Percentiles rank a stretch among this genome's conserved stretches.
phyloP scores from a whole-genome alignment of 805 yeast species.

The Torulaspora gathmanii region DNA sequence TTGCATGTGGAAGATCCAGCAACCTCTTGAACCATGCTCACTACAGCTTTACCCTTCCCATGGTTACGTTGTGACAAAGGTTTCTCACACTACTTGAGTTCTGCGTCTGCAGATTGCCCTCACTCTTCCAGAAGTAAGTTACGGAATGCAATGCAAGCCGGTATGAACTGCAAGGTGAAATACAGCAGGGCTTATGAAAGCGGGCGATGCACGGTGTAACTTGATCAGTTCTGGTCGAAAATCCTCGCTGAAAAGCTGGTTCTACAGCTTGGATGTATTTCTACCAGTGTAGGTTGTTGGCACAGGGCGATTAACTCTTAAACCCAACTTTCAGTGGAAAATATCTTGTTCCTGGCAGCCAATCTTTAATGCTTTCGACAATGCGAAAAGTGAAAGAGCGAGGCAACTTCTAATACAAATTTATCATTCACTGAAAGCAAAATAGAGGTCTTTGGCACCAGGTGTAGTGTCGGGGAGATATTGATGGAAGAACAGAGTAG shows the following conservation, averaged over 20 bases:
- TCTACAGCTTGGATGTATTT: background rate
- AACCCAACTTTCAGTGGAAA: background rate
- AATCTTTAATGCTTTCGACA: background rate
- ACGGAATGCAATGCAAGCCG: no score
- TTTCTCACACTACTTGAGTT: no score
- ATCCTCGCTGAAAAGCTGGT: background rate
- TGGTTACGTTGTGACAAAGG: no score
- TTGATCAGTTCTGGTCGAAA: background rate
- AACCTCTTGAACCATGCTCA: no score
- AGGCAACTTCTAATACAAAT: background rate
- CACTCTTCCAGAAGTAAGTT: no score
- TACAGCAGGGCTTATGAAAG: no score
- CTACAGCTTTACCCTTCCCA: no score
- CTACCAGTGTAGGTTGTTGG: background rate
- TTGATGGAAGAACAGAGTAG: slow-evolving; percentile 8
- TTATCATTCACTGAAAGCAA: background rate
- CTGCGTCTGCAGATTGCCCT: no score
- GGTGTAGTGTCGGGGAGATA: background rate
- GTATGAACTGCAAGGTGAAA: no score
- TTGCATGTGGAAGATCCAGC: no score
- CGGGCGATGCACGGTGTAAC: background rate
- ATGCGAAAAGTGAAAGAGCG: background rate
- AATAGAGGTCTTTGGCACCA: background rate
- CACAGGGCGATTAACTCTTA: background rate
- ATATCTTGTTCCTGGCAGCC: background rate